A percentile compares a stretch with the other conserved stretches of the same genome.
phyloP scores from a whole-genome alignment of 2,329 filamentous ascomycete species.

The Myriangium duriaei region DNA sequence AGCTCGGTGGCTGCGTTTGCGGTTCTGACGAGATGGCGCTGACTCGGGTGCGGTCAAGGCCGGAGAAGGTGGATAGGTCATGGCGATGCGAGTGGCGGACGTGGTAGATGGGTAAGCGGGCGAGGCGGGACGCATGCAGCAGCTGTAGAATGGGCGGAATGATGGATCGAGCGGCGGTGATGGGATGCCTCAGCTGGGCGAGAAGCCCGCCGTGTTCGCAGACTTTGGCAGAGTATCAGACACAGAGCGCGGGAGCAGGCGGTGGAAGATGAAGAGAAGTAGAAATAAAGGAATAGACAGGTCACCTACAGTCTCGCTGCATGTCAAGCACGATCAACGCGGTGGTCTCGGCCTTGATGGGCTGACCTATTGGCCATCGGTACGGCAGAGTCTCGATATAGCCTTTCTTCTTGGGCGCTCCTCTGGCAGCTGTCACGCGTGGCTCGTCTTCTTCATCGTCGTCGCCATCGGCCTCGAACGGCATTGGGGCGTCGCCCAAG shows the following conservation, averaged over 20 bases:
- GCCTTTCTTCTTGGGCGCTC: no score
- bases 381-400: background rate
- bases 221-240: no score
- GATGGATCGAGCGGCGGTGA: conserved; percentile 4
- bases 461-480: background rate
- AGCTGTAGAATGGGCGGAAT: conserved; percentile 3
- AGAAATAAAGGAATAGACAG: background rate
- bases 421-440: no score
- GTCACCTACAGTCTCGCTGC: conserved; percentile 7
- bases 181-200: conserved; percentile 6
- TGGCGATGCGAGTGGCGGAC: conserved; percentile 8
- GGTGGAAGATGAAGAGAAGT: no score
- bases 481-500: background rate
- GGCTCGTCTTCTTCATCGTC: background rate
- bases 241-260: no score
- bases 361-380: background rate
- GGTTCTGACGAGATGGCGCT: background rate
- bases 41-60: conserved; percentile 1
- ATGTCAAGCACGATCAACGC: conserved; percentile 6
- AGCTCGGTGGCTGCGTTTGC: background rate
- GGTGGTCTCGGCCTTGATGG: conserved; percentile 4
- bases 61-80: conserved; percentile 7
- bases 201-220: conserved; percentile 5
- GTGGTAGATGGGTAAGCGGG: conserved; percentile 6
- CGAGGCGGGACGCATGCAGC: conserved; percentile 3